Percentiles rank a stretch among this genome's conserved stretches.
Conservation (phyloP, 164 flowering plant genomes). For the Aristolochia californica region DNA sequence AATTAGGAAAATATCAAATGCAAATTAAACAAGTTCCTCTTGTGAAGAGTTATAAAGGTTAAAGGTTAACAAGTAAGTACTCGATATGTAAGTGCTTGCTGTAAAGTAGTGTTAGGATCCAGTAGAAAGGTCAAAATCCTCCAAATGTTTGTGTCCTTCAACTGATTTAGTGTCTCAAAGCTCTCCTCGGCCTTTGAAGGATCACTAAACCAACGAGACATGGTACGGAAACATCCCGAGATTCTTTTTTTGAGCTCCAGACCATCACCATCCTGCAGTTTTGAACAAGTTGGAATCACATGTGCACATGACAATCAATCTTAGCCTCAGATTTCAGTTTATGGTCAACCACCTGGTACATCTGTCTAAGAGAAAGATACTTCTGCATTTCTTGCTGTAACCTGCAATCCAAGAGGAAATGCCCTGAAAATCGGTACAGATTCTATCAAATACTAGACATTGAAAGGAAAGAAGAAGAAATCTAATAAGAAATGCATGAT, state of each 20-base stretch:
- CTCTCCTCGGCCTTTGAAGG: conserved; percentile 76
- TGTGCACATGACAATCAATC: conserved; percentile 1
- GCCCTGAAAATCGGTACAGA: conserved; percentile 31
- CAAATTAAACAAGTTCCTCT: background rate
- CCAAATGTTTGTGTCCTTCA: conserved; percentile 87
- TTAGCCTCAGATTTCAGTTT: conserved; percentile 5
- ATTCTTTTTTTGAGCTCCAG: conserved; percentile 68
- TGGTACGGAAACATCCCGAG: conserved; percentile 48
- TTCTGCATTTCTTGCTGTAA: conserved; percentile 93
- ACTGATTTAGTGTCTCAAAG: conserved; percentile 74
- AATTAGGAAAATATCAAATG: background rate
- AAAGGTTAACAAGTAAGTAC: conserved; percentile 20
- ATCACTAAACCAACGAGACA: conserved; percentile 83
- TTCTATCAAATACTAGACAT: conserved; percentile 22
- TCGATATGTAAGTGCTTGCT: conserved; percentile 44
- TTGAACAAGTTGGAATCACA: conserved; percentile 4
- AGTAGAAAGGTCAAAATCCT: conserved; percentile 54
- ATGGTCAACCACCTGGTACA: conserved; percentile 47
- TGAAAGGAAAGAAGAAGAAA: conserved; percentile 1
- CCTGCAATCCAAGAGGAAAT: conserved; percentile 56
- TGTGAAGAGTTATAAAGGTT: background rate
- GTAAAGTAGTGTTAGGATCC: conserved; percentile 54
- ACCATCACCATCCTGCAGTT: conserved; percentile 65
- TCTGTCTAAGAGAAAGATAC: conserved; percentile 72
- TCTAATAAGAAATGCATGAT: conserved; percentile 6